Conservation (phyloP, 495 filamentous ascomycete species). For the Podospora tetraspora region DNA sequence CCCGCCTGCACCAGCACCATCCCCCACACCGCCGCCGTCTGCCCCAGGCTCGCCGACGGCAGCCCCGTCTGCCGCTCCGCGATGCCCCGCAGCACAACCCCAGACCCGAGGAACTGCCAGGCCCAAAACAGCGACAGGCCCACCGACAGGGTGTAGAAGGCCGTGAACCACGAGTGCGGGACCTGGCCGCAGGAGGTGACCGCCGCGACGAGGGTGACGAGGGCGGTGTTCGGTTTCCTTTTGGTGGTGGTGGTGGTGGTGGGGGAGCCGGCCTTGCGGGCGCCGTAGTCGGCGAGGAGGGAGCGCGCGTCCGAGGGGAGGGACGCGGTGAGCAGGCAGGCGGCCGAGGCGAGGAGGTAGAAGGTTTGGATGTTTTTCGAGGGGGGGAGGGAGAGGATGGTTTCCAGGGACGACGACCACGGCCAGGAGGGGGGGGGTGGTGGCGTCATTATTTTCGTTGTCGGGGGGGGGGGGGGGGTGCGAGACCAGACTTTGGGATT, state of each 20-base stretch:
- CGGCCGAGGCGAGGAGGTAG: slow-evolving; percentile 38
- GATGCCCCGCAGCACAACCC: slow-evolving; percentile 44
- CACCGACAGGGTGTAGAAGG: slow-evolving; percentile 77
- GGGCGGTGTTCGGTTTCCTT: not conserved
- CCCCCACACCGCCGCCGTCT: slow-evolving; percentile 61
- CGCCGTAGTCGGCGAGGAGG: slow-evolving; percentile 47
- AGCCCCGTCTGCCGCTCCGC: slow-evolving; percentile 28
- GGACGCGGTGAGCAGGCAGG: slow-evolving; percentile 34
- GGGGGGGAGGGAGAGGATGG: slow-evolving; percentile 18
- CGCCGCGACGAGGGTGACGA: slow-evolving; percentile 27
- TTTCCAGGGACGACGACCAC: not conserved
- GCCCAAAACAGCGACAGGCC: slow-evolving; percentile 72
- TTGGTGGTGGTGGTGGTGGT: not conserved
- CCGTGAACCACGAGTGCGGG: slow-evolving; percentile 80
- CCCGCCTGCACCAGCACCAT: slow-evolving; percentile 69
- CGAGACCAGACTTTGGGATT: not conserved
- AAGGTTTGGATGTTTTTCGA: slow-evolving; percentile 43
- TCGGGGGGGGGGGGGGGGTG: not conserved
- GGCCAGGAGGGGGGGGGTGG: not conserved
- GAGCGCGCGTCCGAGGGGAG: slow-evolving; percentile 35
- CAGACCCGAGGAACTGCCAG: slow-evolving; percentile 56
- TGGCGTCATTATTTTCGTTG: not conserved
- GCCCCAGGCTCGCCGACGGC: slow-evolving; percentile 55
- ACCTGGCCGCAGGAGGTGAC: slow-evolving; percentile 48
- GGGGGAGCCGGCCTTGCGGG: slow-evolving; percentile 26